Evolutionary conservation across 805 yeast genomes (phyloP).

Genomic region (Nakazawaea ernobii): DNA sequence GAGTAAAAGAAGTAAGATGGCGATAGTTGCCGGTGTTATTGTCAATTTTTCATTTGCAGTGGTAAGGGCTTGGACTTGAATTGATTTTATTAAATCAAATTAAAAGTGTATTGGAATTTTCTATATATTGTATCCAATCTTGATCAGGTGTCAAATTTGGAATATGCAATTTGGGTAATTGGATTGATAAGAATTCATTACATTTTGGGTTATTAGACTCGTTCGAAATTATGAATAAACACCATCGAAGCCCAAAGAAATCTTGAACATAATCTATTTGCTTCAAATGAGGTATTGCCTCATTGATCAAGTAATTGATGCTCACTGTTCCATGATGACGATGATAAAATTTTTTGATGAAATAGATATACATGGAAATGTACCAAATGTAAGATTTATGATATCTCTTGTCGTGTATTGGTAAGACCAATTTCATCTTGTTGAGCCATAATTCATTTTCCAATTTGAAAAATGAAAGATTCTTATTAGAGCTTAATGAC

Average conservation of each 20-base stretch:
- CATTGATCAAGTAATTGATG: conserved; percentile 5
- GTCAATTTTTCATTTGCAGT: conserved; percentile 66
- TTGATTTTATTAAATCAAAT: background rate
- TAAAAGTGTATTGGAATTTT: background rate
- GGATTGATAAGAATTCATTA: background rate
- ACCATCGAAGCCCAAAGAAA: conserved; percentile 6
- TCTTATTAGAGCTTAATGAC: background rate
- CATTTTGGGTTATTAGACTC: background rate
- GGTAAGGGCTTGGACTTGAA: conserved; percentile 40
- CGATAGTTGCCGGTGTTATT: conserved; percentile 65
- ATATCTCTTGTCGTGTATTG: background rate
- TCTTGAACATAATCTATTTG: background rate
- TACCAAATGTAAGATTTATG: conserved; percentile 9
- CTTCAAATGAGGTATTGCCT: conserved; percentile 4
- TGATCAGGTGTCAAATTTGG: background rate
- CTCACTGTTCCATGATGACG: background rate
- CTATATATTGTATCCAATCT: conserved; percentile 4
- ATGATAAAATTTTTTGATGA: conserved; percentile 7
- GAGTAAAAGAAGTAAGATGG: conserved; percentile 57
- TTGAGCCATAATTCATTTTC: conserved; percentile 8
- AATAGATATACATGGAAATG: conserved; percentile 7
- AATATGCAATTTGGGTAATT: background rate
- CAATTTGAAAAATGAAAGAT: conserved; percentile 3
- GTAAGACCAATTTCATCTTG: background rate
- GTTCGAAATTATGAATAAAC: background rate